Evolutionary conservation across 306 rosid species (phyloP).

Genomic region (Medicago lupulina): DNA sequence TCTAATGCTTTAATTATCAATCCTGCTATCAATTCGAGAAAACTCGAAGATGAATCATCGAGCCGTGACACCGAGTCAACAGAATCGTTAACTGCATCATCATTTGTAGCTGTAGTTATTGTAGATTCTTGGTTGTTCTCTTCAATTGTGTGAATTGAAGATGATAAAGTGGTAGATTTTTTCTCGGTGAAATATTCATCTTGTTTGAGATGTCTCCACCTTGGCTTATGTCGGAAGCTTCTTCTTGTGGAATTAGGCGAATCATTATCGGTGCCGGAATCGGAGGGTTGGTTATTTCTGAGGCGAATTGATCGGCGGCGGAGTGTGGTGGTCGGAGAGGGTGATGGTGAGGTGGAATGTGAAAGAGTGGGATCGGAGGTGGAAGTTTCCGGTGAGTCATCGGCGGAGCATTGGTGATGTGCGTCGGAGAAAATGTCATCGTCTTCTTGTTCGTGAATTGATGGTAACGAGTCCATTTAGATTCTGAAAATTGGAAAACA

Average conservation of each 20-base stretch:
- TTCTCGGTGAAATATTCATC: constrained; percentile 29
- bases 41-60: constrained; percentile 50
- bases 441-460: constrained; percentile 44
- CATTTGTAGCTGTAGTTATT: constrained; percentile 52
- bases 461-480: constrained; percentile 56
- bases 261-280: constrained; percentile 29
- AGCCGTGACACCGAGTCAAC: constrained; percentile 42
- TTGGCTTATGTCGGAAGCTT: constrained; percentile 28
- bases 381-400: constrained; percentile 48
- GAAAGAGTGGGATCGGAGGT: constrained; percentile 43
- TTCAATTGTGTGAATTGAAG: constrained; percentile 27
- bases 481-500: neutral
- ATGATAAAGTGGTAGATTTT: constrained; percentile 4
- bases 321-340: constrained; percentile 40
- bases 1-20: constrained; percentile 63
- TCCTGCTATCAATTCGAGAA: constrained; percentile 53
- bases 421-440: constrained; percentile 59
- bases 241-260: constrained; percentile 23
- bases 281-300: constrained; percentile 19
- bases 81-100: constrained; percentile 29
- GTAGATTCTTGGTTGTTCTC: constrained; percentile 53
- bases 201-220: constrained; percentile 37
- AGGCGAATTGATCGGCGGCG: constrained; percentile 52
- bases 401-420: constrained; percentile 33
- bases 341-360: neutral